Percentiles rank a stretch among this genome's conserved stretches.
phyloP scores from a whole-genome alignment of 345 rosid species.

The Rhodamnia argentea region DNA sequence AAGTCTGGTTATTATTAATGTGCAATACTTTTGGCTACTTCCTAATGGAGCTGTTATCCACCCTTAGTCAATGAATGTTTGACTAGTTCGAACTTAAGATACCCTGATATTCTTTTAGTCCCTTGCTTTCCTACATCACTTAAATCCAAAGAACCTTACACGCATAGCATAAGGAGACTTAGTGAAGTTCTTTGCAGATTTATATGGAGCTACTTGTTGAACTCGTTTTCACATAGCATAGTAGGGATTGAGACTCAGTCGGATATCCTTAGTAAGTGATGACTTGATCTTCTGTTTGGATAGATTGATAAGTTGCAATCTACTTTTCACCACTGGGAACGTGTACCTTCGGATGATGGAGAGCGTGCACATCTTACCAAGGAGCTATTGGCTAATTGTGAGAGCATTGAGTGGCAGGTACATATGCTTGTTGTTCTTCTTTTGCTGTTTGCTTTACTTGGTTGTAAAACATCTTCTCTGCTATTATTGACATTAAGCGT shows the following conservation, averaged over 20 bases:
- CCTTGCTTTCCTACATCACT: not conserved
- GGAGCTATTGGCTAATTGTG: constrained; percentile 68
- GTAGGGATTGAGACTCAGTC: not conserved
- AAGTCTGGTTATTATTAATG: constrained; percentile 12
- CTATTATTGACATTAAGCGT: not conserved
- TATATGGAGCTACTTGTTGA: not conserved
- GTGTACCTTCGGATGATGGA: constrained; percentile 40
- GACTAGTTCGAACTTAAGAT: not conserved
- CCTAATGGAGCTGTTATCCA: not conserved
- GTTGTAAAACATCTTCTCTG: not conserved
- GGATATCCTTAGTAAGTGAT: not conserved
- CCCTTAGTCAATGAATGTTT: not conserved
- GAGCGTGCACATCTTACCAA: constrained; percentile 53
- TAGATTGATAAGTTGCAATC: constrained; percentile 93
- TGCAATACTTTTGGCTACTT: not conserved
- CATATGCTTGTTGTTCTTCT: not conserved
- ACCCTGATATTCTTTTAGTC: not conserved
- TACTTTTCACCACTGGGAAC: constrained; percentile 84
- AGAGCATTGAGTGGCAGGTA: constrained; percentile 99
- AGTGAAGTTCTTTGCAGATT: not conserved
- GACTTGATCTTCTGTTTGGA: constrained; percentile 1
- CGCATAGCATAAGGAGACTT: not conserved
- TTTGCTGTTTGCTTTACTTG: not conserved
- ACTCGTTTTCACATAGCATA: not conserved
- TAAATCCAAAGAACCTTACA: not conserved